phyloP scores from a whole-genome alignment of 148 eudicot species.

The Chenopodium formosanum region DNA sequence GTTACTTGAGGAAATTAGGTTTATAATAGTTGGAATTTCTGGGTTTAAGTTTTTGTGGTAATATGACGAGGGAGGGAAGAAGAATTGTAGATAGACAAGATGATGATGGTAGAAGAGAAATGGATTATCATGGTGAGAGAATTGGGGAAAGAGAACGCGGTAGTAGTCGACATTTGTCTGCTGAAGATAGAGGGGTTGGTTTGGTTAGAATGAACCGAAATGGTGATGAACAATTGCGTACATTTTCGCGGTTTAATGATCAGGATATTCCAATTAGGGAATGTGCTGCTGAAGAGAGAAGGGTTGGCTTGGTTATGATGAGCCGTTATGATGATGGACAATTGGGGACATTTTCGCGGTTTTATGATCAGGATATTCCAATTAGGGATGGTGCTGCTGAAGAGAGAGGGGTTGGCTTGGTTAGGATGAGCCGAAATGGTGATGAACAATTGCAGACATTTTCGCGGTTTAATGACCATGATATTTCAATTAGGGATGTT shows the following conservation, averaged over 20 bases:
- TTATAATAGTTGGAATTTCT: background rate
- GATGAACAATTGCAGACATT: too few relatives aligned
- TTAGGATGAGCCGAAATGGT: too few relatives aligned
- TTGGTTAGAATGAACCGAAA: background rate
- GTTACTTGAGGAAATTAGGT: background rate
- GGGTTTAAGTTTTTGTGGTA: background rate
- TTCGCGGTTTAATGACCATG: too few relatives aligned
- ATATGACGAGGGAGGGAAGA: constrained; percentile 9
- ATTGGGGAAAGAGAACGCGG: constrained; percentile 7
- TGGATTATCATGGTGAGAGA: background rate
- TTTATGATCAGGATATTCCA: too few relatives aligned
- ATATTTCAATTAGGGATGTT: too few relatives aligned
- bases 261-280: background rate
- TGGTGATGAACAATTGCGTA: constrained; percentile 3
- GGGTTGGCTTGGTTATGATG: too few relatives aligned
- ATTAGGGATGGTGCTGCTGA: too few relatives aligned
- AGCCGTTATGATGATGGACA: too few relatives aligned
- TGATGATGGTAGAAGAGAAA: constrained; percentile 10
- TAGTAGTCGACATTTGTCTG: background rate
- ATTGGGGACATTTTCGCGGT: too few relatives aligned
- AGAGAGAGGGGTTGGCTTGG: too few relatives aligned
- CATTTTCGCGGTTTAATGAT: constrained; percentile 1
- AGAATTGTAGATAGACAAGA: background rate
- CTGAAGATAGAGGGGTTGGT: background rate
- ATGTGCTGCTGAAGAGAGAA: too few relatives aligned